Evolutionary conservation across 2,329 filamentous ascomycete genomes (phyloP).

Genomic region (Aspergillus nomiae): DNA sequence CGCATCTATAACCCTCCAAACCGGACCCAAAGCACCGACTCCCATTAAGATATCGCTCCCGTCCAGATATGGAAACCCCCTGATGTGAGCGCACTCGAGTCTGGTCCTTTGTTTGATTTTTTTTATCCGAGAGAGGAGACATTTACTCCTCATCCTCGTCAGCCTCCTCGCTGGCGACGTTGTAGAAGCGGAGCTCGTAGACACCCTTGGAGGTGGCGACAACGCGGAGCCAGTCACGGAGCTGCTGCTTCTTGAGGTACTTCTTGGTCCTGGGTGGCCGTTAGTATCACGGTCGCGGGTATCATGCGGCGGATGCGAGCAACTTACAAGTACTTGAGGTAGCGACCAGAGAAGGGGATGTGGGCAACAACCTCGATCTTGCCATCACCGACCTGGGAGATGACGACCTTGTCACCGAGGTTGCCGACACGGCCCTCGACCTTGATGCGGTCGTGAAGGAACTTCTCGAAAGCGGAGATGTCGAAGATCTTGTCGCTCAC

Average conservation of each 20-base stretch:
- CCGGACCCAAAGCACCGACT: constrained; percentile 12
- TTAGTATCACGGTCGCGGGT: not conserved
- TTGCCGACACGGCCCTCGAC: constrained; percentile 97
- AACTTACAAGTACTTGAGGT: constrained; percentile 98
- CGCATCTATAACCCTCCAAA: constrained; percentile 15
- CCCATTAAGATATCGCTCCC: constrained; percentile 8
- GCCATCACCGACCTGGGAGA: constrained; percentile 89
- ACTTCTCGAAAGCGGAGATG: constrained; percentile 97
- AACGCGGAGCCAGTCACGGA: constrained; percentile 99
- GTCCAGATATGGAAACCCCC: constrained; percentile 15
- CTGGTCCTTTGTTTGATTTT: constrained; percentile 2
- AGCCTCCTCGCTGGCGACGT: constrained; percentile 97
- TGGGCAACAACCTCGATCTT: constrained; percentile 98
- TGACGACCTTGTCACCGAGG: constrained; percentile 89
- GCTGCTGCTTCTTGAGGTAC: constrained; percentile 99
- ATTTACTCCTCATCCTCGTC: constrained; percentile 98
- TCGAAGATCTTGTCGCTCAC: constrained; percentile 99
- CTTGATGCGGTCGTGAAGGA: constrained; percentile 99
- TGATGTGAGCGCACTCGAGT: constrained; percentile 7
- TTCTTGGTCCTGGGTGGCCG: constrained; percentile 81
- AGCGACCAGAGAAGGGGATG: constrained; percentile 97
- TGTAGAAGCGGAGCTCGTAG: constrained; percentile 99
- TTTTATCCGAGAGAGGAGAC: constrained; percentile 15
- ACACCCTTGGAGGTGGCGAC: constrained; percentile 97
- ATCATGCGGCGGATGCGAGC: not conserved